Evolutionary conservation across 352 stramenopile species (phyloP), one percentile per base, ranked within the genome.

Genomic region (Pythium folliculosum): DNA sequence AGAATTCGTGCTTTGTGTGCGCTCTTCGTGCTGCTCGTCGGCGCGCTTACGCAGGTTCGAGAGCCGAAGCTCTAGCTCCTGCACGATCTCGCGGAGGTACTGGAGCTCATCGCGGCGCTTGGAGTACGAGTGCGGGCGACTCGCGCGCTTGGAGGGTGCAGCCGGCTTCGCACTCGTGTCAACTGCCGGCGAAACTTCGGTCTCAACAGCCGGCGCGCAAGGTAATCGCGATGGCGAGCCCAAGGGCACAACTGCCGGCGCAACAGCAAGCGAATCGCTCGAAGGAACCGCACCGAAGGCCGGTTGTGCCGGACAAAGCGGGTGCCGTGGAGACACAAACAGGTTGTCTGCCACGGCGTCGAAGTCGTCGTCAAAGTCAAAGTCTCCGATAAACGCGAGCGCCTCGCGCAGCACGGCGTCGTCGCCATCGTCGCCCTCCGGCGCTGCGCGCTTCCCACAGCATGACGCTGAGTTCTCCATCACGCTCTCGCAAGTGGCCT

Each of bases 351-450:
- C 0, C 21, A n/a, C n/a, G 12, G 14, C 25, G 13, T 23, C 27
- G 37, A 44, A 52, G 19, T 67, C 51, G 1, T 67, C 60, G 19
- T 61, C 51, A 14, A 67, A 38, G 1, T 27, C 61, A 38, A 67
- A 35, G 51, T 67, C 61, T 51, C 61, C 61, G 43, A 67, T 67
- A 52, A 67, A 67, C 32, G 61, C 61, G 4, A 67, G 51, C 61
- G 61, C 61, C 30, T 60, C 61, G n/a, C 25, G 61, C 51, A 67
- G 51, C 43, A 67, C 51, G 5, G 44, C 61, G 7, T 67, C 61
- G 13, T 67, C 51, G 32, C 50, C 25, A 2, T 30, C 22, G 1
- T 22, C 25, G 32, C n/a, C 32, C 0, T 47, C 52, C 30, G 50
- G 38, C 38, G 38, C 38, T 44, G 38, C 6, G 9, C 38, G 38